Conservation (phyloP, 331 rosid species). For the Prunus yedoensis region DNA sequence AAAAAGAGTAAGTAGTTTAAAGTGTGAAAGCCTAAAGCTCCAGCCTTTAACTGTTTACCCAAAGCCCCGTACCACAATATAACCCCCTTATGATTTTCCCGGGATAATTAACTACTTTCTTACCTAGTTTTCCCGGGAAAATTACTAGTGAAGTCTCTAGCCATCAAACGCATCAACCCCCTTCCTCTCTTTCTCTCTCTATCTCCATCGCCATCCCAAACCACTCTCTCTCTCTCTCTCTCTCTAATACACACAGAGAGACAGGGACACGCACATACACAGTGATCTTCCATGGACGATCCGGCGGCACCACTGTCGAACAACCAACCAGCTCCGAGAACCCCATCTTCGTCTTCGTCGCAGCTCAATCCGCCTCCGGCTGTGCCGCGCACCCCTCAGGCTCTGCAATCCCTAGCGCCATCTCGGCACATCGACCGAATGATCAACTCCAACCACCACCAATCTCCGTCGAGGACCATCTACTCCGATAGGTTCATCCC, state of each 20-base stretch:
- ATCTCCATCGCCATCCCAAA: conserved; percentile 1
- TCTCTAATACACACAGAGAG: neutral
- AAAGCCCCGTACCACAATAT: neutral
- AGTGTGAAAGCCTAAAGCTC: too few species aligned
- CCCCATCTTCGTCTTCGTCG: conserved; percentile 25
- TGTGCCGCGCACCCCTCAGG: conserved; percentile 31
- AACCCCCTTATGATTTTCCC: conserved; percentile 34
- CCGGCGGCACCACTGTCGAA: conserved; percentile 22
- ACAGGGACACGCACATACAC: neutral
- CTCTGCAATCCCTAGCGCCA: conserved; percentile 25
- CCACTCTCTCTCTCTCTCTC: conserved; percentile 6
- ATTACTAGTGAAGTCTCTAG: neutral
- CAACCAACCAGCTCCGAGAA: conserved; percentile 32
- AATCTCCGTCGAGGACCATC: conserved; percentile 77
- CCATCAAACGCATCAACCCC: neutral
- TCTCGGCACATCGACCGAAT: conserved; percentile 75
- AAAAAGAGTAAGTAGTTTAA: neutral
- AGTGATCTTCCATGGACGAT: conserved; percentile 53
- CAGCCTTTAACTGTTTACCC: too few species aligned
- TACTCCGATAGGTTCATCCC: conserved; percentile 97
- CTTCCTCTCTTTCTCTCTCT: neutral
- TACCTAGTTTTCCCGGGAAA: conserved; percentile 22
- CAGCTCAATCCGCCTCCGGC: conserved; percentile 42
- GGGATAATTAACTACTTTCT: conserved; percentile 54
- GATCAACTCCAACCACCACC: conserved; percentile 68